phyloP scores from a whole-genome alignment of 805 yeast species.

The Clavispora phyllophila region DNA sequence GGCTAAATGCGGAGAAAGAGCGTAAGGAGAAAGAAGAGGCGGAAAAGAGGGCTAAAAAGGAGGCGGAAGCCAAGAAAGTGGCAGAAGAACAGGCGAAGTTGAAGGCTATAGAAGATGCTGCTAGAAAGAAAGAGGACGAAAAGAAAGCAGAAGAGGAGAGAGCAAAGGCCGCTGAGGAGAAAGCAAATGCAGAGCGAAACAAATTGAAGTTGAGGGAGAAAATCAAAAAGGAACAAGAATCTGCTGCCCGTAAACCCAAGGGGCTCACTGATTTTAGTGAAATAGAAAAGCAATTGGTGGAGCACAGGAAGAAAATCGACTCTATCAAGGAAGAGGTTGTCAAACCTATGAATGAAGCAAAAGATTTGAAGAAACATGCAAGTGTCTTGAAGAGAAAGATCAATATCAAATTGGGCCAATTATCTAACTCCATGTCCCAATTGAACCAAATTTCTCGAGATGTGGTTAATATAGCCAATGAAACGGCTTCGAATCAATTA shows the following conservation, averaged over 20 bases:
- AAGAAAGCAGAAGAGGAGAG: constrained; percentile 16
- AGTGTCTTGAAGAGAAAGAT: constrained; percentile 66
- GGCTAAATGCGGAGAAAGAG: constrained; percentile 4
- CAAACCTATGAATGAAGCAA: constrained; percentile 46
- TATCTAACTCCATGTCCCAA: constrained; percentile 68
- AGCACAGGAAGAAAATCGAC: constrained; percentile 47
- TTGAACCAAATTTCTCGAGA: constrained; percentile 47
- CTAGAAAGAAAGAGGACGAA: constrained; percentile 8
- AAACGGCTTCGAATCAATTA: constrained; percentile 33
- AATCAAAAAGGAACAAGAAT: constrained; percentile 14
- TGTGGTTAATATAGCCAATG: constrained; percentile 45
- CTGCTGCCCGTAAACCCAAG: constrained; percentile 16
- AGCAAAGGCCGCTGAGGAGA: constrained; percentile 6
- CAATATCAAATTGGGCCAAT: constrained; percentile 88
- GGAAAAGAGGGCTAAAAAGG: constrained; percentile 7
- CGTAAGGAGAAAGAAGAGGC: constrained; percentile 6
- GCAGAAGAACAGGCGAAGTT: constrained; percentile 6
- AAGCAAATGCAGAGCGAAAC: constrained; percentile 17
- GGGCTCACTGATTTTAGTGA: constrained; percentile 29
- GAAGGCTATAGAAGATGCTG: constrained; percentile 5
- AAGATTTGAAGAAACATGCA: constrained; percentile 48
- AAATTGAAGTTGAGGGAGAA: constrained; percentile 12
- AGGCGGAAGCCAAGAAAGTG: constrained; percentile 6
- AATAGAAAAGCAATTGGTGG: constrained; percentile 41
- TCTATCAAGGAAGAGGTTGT: constrained; percentile 60